These are phyloP conservation scores for Sindora glabra DNA, from an alignment of 306 rosid species.

Conservation along the genomic window DNA sequence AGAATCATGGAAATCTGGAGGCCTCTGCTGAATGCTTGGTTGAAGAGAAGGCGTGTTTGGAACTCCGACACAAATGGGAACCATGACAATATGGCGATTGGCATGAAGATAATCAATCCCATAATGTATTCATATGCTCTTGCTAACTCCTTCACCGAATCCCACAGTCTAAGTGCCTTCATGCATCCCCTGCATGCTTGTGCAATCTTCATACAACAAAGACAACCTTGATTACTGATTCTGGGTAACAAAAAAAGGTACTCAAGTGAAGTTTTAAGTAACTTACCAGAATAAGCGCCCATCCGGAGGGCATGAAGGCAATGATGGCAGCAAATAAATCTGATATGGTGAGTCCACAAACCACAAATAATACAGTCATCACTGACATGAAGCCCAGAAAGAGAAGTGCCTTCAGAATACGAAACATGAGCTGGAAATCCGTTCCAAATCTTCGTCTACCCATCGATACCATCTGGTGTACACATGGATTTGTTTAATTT, in stretches of 20 bases:
- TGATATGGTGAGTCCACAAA: slow-evolving; percentile 47
- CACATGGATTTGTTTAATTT: too few relatives aligned
- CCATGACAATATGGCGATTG: slow-evolving; percentile 55
- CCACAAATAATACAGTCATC: slow-evolving; percentile 49
- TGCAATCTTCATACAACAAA: slow-evolving; percentile 27
- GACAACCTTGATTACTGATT: too few relatives aligned
- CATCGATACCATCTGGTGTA: slow-evolving; percentile 59
- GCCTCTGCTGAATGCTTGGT: slow-evolving; percentile 63
- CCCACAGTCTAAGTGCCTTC: slow-evolving; percentile 40
- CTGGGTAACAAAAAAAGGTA: background rate
- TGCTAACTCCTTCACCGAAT: slow-evolving; percentile 44
- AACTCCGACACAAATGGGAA: slow-evolving; percentile 52
- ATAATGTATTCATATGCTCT: slow-evolving; percentile 51
- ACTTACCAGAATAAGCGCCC: slow-evolving; percentile 59
- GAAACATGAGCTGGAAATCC: slow-evolving; percentile 55
- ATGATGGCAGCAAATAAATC: slow-evolving; percentile 54
- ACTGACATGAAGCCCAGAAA: slow-evolving; percentile 56
- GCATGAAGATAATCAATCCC: slow-evolving; percentile 48
- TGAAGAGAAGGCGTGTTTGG: slow-evolving; percentile 61
- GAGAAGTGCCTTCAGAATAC: slow-evolving; percentile 57
- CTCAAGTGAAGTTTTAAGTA: background rate
- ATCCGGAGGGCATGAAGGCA: slow-evolving; percentile 61
- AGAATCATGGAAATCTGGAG: slow-evolving; percentile 62
- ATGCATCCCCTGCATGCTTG: slow-evolving; percentile 37
- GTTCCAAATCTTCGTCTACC: slow-evolving; percentile 49